A percentile compares a stretch with the other conserved stretches of the same genome.
phyloP scores from a whole-genome alignment of 495 filamentous ascomycete species.

The Aspergillus funiculosus region DNA sequence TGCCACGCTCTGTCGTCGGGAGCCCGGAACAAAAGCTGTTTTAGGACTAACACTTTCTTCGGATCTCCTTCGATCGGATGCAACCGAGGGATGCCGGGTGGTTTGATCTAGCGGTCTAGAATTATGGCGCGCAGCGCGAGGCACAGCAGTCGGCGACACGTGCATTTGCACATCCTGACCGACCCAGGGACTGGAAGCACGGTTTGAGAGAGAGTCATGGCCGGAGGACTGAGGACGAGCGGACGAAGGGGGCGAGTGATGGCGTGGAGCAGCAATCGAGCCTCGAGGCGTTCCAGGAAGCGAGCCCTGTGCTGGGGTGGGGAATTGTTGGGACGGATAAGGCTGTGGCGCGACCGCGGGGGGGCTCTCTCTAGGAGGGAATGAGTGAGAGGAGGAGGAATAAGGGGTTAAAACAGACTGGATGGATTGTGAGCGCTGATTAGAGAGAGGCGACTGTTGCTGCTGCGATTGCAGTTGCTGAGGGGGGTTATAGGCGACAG shows the following conservation, averaged over 20 bases:
- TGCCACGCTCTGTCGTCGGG: slow-evolving; percentile 28
- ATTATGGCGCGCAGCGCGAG: slow-evolving; percentile 25
- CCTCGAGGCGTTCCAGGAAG: slow-evolving; percentile 46
- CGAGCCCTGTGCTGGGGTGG: slow-evolving; percentile 37
- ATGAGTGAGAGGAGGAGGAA: slow-evolving; percentile 31
- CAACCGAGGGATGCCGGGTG: slow-evolving; percentile 20
- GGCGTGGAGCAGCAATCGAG: slow-evolving; percentile 33
- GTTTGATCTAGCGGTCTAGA: slow-evolving; percentile 28
- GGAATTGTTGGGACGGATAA: slow-evolving; percentile 36
- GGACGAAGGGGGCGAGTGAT: slow-evolving; percentile 35
- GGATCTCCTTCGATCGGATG: slow-evolving; percentile 34
- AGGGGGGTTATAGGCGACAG: slow-evolving; percentile 30
- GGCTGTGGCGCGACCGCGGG: slow-evolving; percentile 33
- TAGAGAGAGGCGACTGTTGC: slow-evolving; percentile 37
- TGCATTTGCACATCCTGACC: slow-evolving; percentile 26
- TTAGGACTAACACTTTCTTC: slow-evolving; percentile 44
- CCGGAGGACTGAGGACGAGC: slow-evolving; percentile 27
- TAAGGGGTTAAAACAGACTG: slow-evolving; percentile 43
- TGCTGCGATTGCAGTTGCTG: slow-evolving; percentile 25
- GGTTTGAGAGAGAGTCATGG: slow-evolving; percentile 28
- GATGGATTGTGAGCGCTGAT: slow-evolving; percentile 44
- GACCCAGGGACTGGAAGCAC: slow-evolving; percentile 34
- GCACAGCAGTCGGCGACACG: slow-evolving; percentile 29
- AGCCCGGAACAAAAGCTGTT: slow-evolving; percentile 25
- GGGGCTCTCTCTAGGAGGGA: slow-evolving; percentile 38